These are phyloP conservation scores for Amauroascus verrucosus DNA, from an alignment of 2,329 filamentous ascomycete genomes.

Conservation along the genomic window DNA sequence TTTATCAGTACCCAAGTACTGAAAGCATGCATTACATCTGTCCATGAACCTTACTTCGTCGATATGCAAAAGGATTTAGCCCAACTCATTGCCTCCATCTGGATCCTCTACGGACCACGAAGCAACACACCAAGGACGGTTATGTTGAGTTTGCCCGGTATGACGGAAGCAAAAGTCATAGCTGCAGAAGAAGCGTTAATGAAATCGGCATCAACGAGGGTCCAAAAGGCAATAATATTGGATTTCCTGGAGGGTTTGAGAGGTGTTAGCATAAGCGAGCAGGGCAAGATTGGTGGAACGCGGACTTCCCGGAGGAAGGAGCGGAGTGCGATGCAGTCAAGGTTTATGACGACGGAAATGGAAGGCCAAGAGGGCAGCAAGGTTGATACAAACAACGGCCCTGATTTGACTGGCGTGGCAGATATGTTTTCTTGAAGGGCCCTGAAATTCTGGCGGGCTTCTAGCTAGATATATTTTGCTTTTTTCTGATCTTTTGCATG, in stretches of 20 bases:
- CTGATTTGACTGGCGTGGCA: conserved; percentile 43
- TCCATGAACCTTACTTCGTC: conserved; percentile 94
- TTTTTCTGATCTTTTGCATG: too few relatives aligned
- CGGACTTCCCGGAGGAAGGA: conserved; percentile 35
- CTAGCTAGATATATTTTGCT: too few relatives aligned
- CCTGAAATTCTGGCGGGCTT: too few relatives aligned
- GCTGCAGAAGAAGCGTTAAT: conserved; percentile 51
- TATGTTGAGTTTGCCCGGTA: conserved; percentile 68
- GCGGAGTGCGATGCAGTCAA: conserved; percentile 33
- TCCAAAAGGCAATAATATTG: conserved; percentile 70
- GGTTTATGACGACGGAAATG: conserved; percentile 38
- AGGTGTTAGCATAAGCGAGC: conserved; percentile 84
- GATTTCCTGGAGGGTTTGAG: conserved; percentile 78
- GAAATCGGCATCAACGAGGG: conserved; percentile 50
- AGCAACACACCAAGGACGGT: conserved; percentile 64
- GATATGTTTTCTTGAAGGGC: conserved; percentile 41
- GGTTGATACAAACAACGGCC: conserved; percentile 38
- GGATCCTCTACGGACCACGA: conserved; percentile 61
- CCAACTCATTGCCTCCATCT: conserved; percentile 72
- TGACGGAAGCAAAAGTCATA: conserved; percentile 59
- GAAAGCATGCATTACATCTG: conserved; percentile 76
- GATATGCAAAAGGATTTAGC: conserved; percentile 91
- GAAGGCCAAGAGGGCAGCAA: conserved; percentile 33
- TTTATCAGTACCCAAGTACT: conserved; percentile 85
- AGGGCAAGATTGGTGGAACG: conserved; percentile 61